Conservation (phyloP, 441 rosid genomes). For the Arabidopsis lyrata region DNA sequence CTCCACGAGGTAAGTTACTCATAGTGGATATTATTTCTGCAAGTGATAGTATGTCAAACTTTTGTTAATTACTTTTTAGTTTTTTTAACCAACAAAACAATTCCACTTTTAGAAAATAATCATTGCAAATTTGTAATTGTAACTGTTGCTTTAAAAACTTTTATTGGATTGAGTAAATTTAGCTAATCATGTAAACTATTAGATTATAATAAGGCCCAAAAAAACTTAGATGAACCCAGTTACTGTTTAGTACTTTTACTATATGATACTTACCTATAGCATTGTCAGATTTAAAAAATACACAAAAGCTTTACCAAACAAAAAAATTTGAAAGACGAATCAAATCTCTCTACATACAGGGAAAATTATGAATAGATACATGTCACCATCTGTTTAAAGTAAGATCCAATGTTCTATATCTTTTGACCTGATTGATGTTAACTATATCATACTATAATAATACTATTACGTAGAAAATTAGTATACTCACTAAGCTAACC, state of each 20-base stretch:
- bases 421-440: slow-evolving; percentile 33
- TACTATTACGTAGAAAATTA: slow-evolving; percentile 23
- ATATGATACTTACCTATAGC: not conserved
- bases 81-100: not conserved
- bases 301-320: too few relatives aligned
- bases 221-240: not conserved
- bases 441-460: not conserved
- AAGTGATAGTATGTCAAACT: not conserved
- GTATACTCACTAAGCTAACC: slow-evolving; percentile 13
- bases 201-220: not conserved
- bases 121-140: not conserved
- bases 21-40: not conserved
- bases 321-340: not conserved
- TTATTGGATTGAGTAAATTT: not conserved
- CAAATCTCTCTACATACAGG: not conserved
- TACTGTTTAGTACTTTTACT: not conserved
- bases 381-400: slow-evolving; percentile 37
- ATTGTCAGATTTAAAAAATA: not conserved
- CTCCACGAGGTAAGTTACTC: too few relatives aligned
- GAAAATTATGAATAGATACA: slow-evolving; percentile 9
- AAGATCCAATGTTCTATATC: slow-evolving; percentile 23
- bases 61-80: not conserved
- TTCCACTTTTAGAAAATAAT: not conserved
- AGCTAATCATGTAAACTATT: not conserved
- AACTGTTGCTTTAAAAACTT: not conserved